Base-by-base conservation (phyloP, 2,329 filamentous ascomycete genomes). In the Fusarium dlaminii region DNA sequence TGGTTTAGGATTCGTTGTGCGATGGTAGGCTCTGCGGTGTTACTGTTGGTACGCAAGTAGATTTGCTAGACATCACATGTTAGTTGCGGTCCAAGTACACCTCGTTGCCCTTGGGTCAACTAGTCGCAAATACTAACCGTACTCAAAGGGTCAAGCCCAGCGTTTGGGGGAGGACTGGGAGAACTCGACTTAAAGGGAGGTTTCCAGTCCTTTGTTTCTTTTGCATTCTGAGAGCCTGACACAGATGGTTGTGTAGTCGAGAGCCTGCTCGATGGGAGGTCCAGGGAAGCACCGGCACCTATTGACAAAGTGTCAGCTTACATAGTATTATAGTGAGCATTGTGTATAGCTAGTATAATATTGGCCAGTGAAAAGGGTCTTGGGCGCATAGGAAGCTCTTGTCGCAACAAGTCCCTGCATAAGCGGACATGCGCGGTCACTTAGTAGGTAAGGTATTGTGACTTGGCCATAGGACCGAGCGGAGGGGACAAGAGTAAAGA, bases 171-270 rank as follows among this genome's bases (percentile, higher is more conserved):
- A 43, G 77, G 71, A 63, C 73, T 73, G 18, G 78, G 70, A 15
- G 79, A 75, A 54, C 74, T 66, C 24, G 78, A 64, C 72, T 78
- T 81, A 39, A 76, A 72, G 36, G 76, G 60, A 43, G 68, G 68
- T 74, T 80, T 83, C 43, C 63, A 68, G 27, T 83, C 82, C 63
- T 80, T 83, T 65, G 65, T 64, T 34, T 82, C 82, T 68, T 80
- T 83, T 68, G 72, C 77, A 77, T 77, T 79, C 70, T 81, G 81
- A 77, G 91, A 92, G 77, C 90, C 92, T 61, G 91, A 93, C 75
- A 92, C 89, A 78, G 81, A 76, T 30, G 79, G 57, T 61, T 79
- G 78, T 61, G 77, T 62, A 60, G 73, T 77, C 70, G 77, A 79
- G 68, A 77, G 60, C 75, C 76, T 75, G 73, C 73, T 79, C 62